Evolutionary conservation across 2,329 filamentous ascomycete genomes (phyloP).

Genomic region (Lecanicillium sp.): DNA sequence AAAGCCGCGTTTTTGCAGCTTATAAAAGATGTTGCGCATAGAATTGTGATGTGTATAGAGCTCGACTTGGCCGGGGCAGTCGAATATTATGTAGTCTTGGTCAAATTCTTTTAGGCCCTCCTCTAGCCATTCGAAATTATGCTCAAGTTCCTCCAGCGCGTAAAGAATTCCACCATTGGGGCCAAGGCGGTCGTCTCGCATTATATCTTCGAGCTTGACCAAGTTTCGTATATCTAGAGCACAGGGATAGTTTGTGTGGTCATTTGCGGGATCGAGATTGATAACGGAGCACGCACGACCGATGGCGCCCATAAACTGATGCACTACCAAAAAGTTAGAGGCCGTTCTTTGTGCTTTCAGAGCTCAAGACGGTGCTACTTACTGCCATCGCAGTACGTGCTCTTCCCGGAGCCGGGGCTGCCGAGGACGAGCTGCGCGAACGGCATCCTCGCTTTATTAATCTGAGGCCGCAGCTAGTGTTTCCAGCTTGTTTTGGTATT

Average conservation of each 20-base stretch:
- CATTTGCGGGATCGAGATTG: conserved; percentile 96
- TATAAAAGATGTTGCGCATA: conserved; percentile 83
- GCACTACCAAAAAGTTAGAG: conserved; percentile 48
- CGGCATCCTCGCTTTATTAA: conserved; percentile 34
- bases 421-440: conserved; percentile 78
- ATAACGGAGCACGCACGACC: conserved; percentile 90
- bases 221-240: conserved; percentile 86
- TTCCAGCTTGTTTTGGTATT: no score
- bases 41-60: conserved; percentile 93
- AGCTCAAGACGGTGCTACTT: conserved; percentile 20
- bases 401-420: conserved; percentile 93
- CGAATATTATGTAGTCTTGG: conserved; percentile 90
- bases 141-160: conserved; percentile 88
- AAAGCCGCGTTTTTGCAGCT: conserved; percentile 83
- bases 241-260: conserved; percentile 78
- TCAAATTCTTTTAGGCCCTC: conserved; percentile 68
- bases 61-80: conserved; percentile 95
- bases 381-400: conserved; percentile 96
- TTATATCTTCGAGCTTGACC: conserved; percentile 87
- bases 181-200: conserved; percentile 82
- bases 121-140: conserved; percentile 89
- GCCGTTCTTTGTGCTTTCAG: not conserved
- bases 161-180: conserved; percentile 91
- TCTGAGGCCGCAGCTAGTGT: no score
- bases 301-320: conserved; percentile 95